Conservation (phyloP, 352 stramenopile species). For the Pilasporangium apinafurcum region DNA sequence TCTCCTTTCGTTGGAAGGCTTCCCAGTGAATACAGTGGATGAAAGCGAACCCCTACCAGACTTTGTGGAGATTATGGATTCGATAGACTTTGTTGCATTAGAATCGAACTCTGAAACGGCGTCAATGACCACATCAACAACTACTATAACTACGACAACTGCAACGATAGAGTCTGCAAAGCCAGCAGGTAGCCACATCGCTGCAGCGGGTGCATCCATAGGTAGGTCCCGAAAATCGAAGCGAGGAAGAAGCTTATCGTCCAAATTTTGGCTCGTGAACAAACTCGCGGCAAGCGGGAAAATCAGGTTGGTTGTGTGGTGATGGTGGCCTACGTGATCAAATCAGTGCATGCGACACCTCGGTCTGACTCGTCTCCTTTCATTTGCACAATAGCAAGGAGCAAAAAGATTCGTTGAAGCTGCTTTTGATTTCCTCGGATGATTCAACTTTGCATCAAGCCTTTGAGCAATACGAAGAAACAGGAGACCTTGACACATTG, state of each 20-base stretch:
- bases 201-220: constrained; percentile 3
- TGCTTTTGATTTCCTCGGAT: constrained; percentile 72
- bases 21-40: constrained; percentile 25
- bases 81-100: constrained; percentile 64
- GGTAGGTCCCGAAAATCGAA: constrained; percentile 63
- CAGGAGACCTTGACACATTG: constrained; percentile 63
- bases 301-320: constrained; percentile 39
- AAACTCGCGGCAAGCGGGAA: constrained; percentile 72
- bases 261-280: constrained; percentile 85
- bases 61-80: constrained; percentile 64
- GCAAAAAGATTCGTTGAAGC: constrained; percentile 78
- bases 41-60: constrained; percentile 46
- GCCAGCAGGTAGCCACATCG: constrained; percentile 2
- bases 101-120: too few species aligned
- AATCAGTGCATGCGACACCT: not conserved
- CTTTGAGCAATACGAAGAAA: constrained; percentile 79
- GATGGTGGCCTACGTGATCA: not conserved
- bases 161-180: too few species aligned
- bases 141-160: too few species aligned
- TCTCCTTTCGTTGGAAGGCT: constrained; percentile 64
- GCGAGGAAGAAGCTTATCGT: constrained; percentile 65
- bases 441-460: constrained; percentile 62
- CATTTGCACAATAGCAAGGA: constrained; percentile 31
- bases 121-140: too few species aligned
- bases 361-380: too few species aligned